phyloP scores from a whole-genome alignment of 2,329 filamentous ascomycete genomes.

The Arthroderma sp. region DNA sequence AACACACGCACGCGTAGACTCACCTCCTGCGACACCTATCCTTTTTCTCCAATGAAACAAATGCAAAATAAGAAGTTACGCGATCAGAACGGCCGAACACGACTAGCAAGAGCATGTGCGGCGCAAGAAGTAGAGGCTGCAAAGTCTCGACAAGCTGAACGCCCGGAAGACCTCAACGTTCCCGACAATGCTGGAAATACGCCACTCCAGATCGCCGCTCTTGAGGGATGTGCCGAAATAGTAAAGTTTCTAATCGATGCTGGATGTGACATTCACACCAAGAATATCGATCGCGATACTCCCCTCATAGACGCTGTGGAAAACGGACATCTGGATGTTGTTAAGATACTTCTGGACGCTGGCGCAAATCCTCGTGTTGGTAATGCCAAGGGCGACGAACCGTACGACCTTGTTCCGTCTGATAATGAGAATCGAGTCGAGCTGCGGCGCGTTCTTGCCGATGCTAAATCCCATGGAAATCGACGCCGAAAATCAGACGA shows the following conservation, averaged over 20 bases:
- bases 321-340: slow-evolving; percentile 81
- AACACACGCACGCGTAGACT: slow-evolving; percentile 32
- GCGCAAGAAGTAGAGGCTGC: slow-evolving; percentile 70
- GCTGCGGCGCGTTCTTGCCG: slow-evolving; percentile 58
- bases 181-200: slow-evolving; percentile 95
- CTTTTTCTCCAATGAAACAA: slow-evolving; percentile 57
- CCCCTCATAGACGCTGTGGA: slow-evolving; percentile 93
- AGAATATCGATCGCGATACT: slow-evolving; percentile 72
- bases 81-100: slow-evolving; percentile 84
- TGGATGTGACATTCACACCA: slow-evolving; percentile 71
- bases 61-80: slow-evolving; percentile 69
- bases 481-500: slow-evolving; percentile 36
- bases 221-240: slow-evolving; percentile 76
- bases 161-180: slow-evolving; percentile 77
- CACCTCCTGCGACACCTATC: slow-evolving; percentile 30
- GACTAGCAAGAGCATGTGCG: slow-evolving; percentile 79
- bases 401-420: slow-evolving; percentile 67
- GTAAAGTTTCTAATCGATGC: slow-evolving; percentile 76
- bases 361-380: slow-evolving; percentile 85
- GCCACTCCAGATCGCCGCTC: slow-evolving; percentile 79
- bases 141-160: slow-evolving; percentile 60
- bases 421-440: slow-evolving; percentile 67
- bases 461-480: slow-evolving; percentile 47
- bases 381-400: slow-evolving; percentile 86
- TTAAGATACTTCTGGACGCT: slow-evolving; percentile 68